A percentile compares a stretch with the other conserved stretches of the same genome.
Conservation (phyloP, 345 rosid genomes). For the Salix viminalis region DNA sequence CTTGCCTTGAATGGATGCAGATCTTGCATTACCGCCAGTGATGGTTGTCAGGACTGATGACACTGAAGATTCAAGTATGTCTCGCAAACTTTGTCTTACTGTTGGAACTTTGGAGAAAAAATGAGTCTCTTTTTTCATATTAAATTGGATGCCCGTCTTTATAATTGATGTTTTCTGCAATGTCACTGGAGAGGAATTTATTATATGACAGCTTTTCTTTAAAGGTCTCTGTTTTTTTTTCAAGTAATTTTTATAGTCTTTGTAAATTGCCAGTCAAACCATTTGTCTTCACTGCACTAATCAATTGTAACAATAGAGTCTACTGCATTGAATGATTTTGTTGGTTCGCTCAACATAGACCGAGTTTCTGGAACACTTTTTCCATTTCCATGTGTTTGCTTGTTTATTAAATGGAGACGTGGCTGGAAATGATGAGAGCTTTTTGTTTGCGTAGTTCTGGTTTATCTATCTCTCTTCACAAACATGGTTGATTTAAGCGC, state of each 20-base stretch:
- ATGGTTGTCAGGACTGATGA: constrained; percentile 72
- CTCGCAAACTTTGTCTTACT: background rate
- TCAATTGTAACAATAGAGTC: no score
- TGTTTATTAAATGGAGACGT: background rate
- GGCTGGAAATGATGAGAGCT: background rate
- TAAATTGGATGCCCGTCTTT: background rate
- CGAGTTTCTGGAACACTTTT: background rate
- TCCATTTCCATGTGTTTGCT: background rate
- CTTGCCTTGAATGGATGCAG: constrained; percentile 39
- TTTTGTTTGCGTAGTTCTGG: background rate
- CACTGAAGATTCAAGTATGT: constrained; percentile 84
- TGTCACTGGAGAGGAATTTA: background rate
- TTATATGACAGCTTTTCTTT: no score
- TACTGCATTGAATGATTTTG: no score
- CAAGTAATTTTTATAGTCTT: background rate
- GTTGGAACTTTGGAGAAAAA: background rate
- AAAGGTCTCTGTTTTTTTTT: background rate
- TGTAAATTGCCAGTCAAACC: no score
- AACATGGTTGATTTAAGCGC: background rate
- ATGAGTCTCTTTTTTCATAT: background rate
- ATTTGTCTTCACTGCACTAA: no score
- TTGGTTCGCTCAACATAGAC: background rate
- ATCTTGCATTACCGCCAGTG: constrained; percentile 75
- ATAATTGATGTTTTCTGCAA: background rate
- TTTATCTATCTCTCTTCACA: background rate